Evolutionary conservation across 2,329 filamentous ascomycete species (phyloP).

Genomic region (Botrytis aclada): DNA sequence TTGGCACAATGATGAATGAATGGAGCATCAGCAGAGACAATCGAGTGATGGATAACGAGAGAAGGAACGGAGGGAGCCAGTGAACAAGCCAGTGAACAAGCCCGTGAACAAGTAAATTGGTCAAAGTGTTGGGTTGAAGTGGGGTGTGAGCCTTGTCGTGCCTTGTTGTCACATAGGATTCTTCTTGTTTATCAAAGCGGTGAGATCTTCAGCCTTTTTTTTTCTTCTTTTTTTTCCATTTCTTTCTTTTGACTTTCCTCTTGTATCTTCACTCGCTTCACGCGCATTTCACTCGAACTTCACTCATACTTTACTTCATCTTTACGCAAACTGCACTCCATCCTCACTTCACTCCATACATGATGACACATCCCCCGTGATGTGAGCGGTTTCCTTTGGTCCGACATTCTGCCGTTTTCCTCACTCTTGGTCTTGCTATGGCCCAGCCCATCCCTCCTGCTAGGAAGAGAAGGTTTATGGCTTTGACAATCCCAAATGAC

Average conservation of each 20-base stretch:
- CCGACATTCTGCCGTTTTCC: not conserved
- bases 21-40: not conserved
- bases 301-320: no score
- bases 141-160: not conserved
- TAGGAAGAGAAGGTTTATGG: not conserved
- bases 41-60: not conserved
- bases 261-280: no score
- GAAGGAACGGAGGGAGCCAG: no score
- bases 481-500: not conserved
- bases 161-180: slow-evolving; percentile 6
- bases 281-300: no score
- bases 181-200: slow-evolving; percentile 6
- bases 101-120: not conserved
- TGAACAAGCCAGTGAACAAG: no score
- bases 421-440: not conserved
- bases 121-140: not conserved
- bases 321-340: no score
- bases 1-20: not conserved
- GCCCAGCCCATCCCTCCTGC: no score
- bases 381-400: not conserved
- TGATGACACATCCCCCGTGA: no score
- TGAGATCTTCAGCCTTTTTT: slow-evolving; percentile 1
- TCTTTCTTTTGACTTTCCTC: no score
- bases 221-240: not conserved
- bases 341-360: no score